Evolutionary conservation across 1,284 basidiomycete genomes (phyloP).

Genomic region (Acaromyces ingoldii): DNA sequence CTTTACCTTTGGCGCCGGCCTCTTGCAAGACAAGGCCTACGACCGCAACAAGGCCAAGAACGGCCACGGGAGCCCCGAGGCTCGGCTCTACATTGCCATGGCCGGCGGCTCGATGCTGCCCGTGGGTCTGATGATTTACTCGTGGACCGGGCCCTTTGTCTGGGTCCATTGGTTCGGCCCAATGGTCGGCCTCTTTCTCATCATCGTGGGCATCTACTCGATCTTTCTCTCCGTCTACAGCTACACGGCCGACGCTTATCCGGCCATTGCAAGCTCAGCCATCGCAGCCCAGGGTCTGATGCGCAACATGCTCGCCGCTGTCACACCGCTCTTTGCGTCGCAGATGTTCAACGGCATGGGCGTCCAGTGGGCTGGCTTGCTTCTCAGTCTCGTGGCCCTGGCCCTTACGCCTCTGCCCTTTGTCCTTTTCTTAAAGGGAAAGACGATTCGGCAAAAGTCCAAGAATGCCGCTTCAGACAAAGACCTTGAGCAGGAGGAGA

Average conservation of each 20-base stretch:
- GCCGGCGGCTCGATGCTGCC: constrained; percentile 26
- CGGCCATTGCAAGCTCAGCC: constrained; percentile 28
- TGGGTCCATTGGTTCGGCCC: constrained; percentile 35
- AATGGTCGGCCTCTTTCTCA: constrained; percentile 26
- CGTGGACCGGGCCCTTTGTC: constrained; percentile 27
- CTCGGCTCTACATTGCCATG: constrained; percentile 34
- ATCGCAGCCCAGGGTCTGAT: constrained; percentile 38
- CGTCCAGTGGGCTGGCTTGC: constrained; percentile 27
- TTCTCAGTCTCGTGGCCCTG: constrained; percentile 25
- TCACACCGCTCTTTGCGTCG: constrained; percentile 32
- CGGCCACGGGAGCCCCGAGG: constrained; percentile 31
- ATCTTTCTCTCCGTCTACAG: constrained; percentile 34
- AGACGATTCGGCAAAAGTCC: constrained; percentile 26
- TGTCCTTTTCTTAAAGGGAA: constrained; percentile 34
- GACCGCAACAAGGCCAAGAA: constrained; percentile 22
- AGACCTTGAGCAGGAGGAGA: constrained; percentile 13
- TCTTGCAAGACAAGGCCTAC: constrained; percentile 36
- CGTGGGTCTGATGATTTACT: constrained; percentile 36
- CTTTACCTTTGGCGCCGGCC: constrained; percentile 40
- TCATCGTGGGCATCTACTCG: constrained; percentile 38
- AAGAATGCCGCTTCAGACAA: constrained; percentile 34
- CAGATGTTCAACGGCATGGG: constrained; percentile 41
- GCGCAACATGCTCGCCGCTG: constrained; percentile 35
- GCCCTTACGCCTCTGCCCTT: constrained; percentile 32
- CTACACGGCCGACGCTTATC: constrained; percentile 31